Conservation (phyloP, 2,329 filamentous ascomycete species). For the Fusarium chlamydosporum region DNA sequence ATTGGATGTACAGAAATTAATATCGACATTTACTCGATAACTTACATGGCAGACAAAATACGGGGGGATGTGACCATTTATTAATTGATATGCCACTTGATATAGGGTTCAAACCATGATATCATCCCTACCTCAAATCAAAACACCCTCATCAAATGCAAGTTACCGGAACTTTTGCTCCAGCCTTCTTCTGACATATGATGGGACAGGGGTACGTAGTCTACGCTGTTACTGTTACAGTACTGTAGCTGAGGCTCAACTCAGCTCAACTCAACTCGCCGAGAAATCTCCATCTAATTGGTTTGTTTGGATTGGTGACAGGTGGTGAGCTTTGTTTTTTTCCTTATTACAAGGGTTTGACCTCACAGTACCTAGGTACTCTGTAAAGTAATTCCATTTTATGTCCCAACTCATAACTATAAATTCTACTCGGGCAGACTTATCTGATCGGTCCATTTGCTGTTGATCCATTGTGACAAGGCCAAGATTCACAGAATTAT, state of each 20-base stretch:
- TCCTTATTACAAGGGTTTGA: conserved; percentile 5
- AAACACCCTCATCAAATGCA: conserved; percentile 2
- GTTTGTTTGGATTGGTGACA: neutral
- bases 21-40: too few relatives aligned
- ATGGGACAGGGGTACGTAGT: conserved; percentile 29
- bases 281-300: conserved; percentile 21
- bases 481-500: conserved; percentile 12
- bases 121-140: conserved; percentile 10
- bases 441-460: neutral
- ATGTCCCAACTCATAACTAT: too few relatives aligned
- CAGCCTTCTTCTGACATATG: neutral
- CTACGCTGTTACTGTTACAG: too few relatives aligned
- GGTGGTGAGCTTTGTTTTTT: too few relatives aligned
- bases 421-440: neutral
- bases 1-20: too few relatives aligned
- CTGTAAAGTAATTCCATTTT: neutral
- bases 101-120: conserved; percentile 10
- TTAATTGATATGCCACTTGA: neutral
- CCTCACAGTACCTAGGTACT: too few relatives aligned
- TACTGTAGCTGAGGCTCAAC: conserved; percentile 31
- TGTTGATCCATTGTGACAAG: neutral
- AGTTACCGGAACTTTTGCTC: conserved; percentile 34
- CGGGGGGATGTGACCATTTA: neutral
- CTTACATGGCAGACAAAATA: too few relatives aligned
- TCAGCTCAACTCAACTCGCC: conserved; percentile 33